phyloP scores from a whole-genome alignment of 2,329 filamentous ascomycete species.

The Fusarium mundagurra region DNA sequence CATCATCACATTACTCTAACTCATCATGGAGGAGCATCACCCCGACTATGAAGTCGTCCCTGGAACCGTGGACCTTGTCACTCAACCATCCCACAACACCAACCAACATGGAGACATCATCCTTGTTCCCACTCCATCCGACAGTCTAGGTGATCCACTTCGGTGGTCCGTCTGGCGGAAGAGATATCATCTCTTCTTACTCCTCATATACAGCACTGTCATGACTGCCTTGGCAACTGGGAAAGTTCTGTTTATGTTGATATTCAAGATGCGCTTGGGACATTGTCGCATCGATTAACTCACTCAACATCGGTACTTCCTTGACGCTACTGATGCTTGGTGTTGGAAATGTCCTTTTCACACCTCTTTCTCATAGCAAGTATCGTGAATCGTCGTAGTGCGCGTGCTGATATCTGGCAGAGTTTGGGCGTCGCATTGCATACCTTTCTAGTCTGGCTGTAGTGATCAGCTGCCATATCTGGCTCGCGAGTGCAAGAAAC shows the following conservation, averaged over 20 bases:
- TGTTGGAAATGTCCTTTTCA: background rate
- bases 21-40: background rate
- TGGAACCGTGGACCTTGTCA: background rate
- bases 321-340: background rate
- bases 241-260: background rate
- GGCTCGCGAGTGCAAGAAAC: background rate
- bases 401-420: background rate
- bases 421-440: background rate
- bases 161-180: background rate
- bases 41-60: background rate
- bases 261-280: background rate
- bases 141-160: background rate
- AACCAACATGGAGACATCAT: background rate
- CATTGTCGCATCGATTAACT: background rate
- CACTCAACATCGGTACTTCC: background rate
- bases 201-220: background rate
- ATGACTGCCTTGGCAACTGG: background rate
- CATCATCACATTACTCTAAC: background rate
- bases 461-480: background rate
- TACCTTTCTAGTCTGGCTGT: background rate
- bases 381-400: too few relatives aligned
- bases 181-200: background rate
- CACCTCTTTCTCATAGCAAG: background rate
- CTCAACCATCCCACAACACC: background rate
- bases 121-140: background rate